Evolutionary conservation across 257 asterid species (phyloP).

Genomic region (Solanum verrucosum): DNA sequence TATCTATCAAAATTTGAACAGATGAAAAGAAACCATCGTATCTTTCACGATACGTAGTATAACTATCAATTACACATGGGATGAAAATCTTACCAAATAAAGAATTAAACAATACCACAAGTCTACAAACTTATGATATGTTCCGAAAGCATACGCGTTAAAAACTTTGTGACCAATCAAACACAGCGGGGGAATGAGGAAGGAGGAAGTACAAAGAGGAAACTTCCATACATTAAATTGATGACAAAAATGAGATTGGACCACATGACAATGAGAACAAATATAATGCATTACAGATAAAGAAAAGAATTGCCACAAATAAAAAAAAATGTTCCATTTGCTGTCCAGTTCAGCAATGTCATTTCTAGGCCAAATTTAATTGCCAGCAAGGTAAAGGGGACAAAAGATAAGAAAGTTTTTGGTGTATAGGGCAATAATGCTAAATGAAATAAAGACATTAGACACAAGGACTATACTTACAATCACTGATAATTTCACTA

Average conservation of each 20-base stretch:
- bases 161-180: background rate
- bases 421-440: background rate
- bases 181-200: background rate
- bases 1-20: background rate
- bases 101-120: too few relatives aligned
- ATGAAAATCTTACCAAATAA: too few relatives aligned
- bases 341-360: conserved; percentile 11
- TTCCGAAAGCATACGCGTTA: too few relatives aligned
- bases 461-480: conserved; percentile 1
- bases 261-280: conserved; percentile 12
- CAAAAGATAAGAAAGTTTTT: background rate
- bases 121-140: too few relatives aligned
- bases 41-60: background rate
- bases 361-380: background rate
- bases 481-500: background rate
- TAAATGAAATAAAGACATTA: background rate
- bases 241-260: background rate
- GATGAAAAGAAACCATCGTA: background rate
- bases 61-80: too few relatives aligned
- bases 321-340: conserved; percentile 4
- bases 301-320: conserved; percentile 7
- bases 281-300: conserved; percentile 2
- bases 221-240: background rate
- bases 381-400: background rate
- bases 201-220: background rate